phyloP scores from a whole-genome alignment of 352 stramenopile species.

The Pythium coloratum region DNA sequence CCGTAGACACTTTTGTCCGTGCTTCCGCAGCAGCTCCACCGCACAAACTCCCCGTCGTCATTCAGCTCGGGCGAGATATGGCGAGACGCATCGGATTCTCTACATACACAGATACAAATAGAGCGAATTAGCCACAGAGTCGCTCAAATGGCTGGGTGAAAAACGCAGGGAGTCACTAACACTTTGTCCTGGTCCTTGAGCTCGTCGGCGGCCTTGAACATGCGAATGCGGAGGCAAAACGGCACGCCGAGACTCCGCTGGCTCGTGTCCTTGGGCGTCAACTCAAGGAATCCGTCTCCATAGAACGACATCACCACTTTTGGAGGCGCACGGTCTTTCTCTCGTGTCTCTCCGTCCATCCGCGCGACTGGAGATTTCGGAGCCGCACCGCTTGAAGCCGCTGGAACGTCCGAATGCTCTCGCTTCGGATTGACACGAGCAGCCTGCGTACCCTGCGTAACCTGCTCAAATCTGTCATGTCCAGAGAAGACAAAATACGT shows the following conservation, averaged over 20 bases:
- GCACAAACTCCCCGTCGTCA: conserved; percentile 54
- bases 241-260: not conserved
- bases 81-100: conserved; percentile 38
- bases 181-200: conserved; percentile 2
- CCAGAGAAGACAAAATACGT: not conserved
- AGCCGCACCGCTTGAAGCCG: not conserved
- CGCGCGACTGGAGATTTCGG: not conserved
- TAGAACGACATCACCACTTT: conserved; percentile 19
- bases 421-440: not conserved
- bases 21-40: conserved; percentile 63
- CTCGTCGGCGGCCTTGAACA: conserved; percentile 22
- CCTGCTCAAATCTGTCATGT: not conserved
- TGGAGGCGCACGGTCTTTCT: not conserved
- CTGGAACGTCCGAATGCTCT: not conserved
- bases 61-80: conserved; percentile 59
- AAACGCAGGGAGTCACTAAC: not conserved
- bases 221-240: conserved; percentile 7
- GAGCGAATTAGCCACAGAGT: not conserved
- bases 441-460: not conserved
- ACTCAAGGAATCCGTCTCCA: conserved; percentile 22
- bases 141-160: too few relatives aligned
- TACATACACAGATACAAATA: conserved; percentile 2
- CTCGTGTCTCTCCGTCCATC: not conserved
- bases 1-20: conserved; percentile 54
- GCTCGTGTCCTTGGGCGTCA: not conserved